Base-by-base conservation (phyloP, 2,329 filamentous ascomycete genomes). In the Beauveria caledonica region DNA sequence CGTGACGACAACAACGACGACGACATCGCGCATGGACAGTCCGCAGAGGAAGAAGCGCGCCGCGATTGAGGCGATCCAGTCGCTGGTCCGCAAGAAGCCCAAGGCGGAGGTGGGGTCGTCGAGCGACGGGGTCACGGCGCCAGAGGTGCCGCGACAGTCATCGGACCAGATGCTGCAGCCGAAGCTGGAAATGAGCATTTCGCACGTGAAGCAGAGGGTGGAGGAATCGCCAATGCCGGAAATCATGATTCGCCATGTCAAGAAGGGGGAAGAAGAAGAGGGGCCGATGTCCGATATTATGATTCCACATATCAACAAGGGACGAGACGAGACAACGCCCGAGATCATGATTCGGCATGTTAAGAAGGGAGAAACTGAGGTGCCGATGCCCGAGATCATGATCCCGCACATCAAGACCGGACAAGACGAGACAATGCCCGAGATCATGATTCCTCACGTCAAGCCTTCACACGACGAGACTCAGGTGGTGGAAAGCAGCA, bases 61-160 rank as follows among this genome's bases (percentile, higher is more conserved):
- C 17, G 84, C 84, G 1, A 87, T 87, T 58, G 83, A 86, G 65
- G 82, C 83, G 39, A 80, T 87, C 17, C 84, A 86, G 66, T 85
- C 81, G 3, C 74, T 85, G 60, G 80, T 86, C 25, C 80, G 80
- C 63, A 84, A 79, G 64, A 58, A 52, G 48, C 54, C 60, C 39
- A 62, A 62, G 60, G 19, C 53, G 29, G 49, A 62, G 42, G 49
- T n/a, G 21, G 15, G 58, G 19, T n/a, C 17, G 11, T 36, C 33
- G n/a, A 48, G 58, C 27, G 58, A 53, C 10, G 57, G 46, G 6
- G 39, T 17, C 27, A 9, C 10, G 33, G 19, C 25, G 9, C 27
- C 19, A 19, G 42, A n/a, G 27, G 3, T 19, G 19, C 44, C 21
- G n/a, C 53, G 4, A 3, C 25, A 6, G 1, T 7, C 21, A 13